Percentiles rank a stretch among this genome's conserved stretches.
phyloP scores from a whole-genome alignment of 257 asterid genomes.

The Gynochthodes officinalis region DNA sequence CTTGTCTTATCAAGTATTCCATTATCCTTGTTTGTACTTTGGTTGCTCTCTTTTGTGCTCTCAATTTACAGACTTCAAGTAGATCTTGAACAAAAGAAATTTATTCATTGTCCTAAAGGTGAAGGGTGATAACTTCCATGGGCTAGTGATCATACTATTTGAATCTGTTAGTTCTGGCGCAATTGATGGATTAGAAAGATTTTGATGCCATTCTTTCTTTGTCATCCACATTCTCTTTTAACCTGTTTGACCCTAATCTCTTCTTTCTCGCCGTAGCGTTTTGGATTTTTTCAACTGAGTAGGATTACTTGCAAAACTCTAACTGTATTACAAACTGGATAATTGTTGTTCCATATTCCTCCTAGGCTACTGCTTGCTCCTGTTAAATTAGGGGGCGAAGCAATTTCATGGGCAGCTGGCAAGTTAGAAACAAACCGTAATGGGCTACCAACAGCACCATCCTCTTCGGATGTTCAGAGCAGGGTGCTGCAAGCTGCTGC shows the following conservation, averaged over 20 bases:
- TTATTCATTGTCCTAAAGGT: not conserved
- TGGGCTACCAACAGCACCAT: constrained; percentile 85
- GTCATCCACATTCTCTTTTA: not conserved
- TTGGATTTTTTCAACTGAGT: not conserved
- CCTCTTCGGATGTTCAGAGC: constrained; percentile 77
- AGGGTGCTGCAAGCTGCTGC: constrained; percentile 96
- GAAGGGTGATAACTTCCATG: not conserved
- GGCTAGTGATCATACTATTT: not conserved
- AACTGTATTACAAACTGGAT: not conserved
- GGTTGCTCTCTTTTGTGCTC: not conserved
- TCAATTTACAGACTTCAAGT: not conserved
- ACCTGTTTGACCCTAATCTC: not conserved
- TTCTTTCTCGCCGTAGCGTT: not conserved
- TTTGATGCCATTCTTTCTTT: not conserved
- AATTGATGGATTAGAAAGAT: not conserved
- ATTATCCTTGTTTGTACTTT: not conserved
- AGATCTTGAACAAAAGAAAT: not conserved
- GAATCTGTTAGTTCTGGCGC: no score
- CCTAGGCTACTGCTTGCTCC: constrained; percentile 62
- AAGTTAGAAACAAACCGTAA: constrained; percentile 61
- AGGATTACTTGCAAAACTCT: not conserved
- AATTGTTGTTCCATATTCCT: constrained; percentile 12
- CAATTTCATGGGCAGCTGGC: constrained; percentile 70
- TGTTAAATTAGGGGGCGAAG: constrained; percentile 59
- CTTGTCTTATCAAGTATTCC: not conserved